phyloP scores from a whole-genome alignment of 2,329 filamentous ascomycete species.

The Fusarium equiseti region DNA sequence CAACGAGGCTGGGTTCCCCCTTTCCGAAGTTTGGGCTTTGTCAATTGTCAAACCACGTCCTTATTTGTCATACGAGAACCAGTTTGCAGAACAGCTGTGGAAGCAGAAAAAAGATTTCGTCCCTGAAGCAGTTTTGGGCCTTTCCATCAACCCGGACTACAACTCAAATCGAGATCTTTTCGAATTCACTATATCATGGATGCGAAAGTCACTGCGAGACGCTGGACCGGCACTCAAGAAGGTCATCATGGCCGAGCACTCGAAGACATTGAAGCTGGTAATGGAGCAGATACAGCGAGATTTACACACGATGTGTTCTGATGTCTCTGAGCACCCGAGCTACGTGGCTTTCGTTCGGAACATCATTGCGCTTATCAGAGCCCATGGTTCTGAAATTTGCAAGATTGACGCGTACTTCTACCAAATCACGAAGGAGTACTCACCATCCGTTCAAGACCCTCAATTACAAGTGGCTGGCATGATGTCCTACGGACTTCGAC shows the following conservation, averaged over 20 bases:
- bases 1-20: constrained; percentile 57
- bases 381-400: constrained; percentile 66
- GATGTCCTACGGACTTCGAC: constrained; percentile 66
- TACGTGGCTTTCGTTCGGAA: constrained; percentile 66
- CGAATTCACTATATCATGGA: constrained; percentile 60
- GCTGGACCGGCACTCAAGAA: constrained; percentile 53
- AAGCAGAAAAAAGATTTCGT: constrained; percentile 59
- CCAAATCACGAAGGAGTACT: constrained; percentile 67
- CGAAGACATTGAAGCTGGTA: constrained; percentile 57
- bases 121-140: constrained; percentile 53
- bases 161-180: constrained; percentile 63
- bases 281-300: constrained; percentile 69
- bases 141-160: constrained; percentile 60
- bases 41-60: constrained; percentile 63
- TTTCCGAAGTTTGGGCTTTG: constrained; percentile 65
- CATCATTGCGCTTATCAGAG: constrained; percentile 66
- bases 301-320: constrained; percentile 54
- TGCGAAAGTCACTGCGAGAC: constrained; percentile 62
- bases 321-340: constrained; percentile 57
- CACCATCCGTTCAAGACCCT: constrained; percentile 66
- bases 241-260: constrained; percentile 56
- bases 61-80: constrained; percentile 62
- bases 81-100: constrained; percentile 61
- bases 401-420: constrained; percentile 68
- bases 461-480: constrained; percentile 68